A percentile compares a stretch with the other conserved stretches of the same genome.
Evolutionary conservation across 192 early-diverging fungal species (phyloP).

Genomic region (Haplosporangium gracile): DNA sequence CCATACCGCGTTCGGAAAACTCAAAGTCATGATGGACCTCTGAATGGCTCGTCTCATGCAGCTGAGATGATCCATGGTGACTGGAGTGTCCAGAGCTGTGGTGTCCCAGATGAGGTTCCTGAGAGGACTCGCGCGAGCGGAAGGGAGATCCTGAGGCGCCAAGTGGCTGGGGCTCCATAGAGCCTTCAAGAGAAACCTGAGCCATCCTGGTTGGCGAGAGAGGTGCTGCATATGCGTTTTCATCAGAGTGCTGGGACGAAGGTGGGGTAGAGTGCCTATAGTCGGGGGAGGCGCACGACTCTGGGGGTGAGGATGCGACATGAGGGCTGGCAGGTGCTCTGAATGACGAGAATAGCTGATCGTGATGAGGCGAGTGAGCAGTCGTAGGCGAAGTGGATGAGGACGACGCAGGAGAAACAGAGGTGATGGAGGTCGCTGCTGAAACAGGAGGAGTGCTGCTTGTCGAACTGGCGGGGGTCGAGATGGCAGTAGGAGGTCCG

Average conservation of each 20-base stretch:
- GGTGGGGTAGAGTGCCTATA: slow-evolving; percentile 28
- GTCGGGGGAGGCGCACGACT: slow-evolving; percentile 37
- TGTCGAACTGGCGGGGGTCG: slow-evolving; percentile 22
- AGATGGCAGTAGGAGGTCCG: slow-evolving; percentile 10
- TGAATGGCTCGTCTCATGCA: background rate
- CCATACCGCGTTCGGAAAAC: slow-evolving; percentile 6
- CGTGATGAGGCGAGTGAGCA: slow-evolving; percentile 28
- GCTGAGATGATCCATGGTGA: background rate
- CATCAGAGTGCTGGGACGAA: slow-evolving; percentile 23
- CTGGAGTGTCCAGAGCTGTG: background rate
- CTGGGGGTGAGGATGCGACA: slow-evolving; percentile 28
- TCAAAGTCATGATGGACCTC: background rate
- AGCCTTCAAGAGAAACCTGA: slow-evolving; percentile 27
- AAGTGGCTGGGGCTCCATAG: background rate
- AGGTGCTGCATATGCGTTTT: background rate
- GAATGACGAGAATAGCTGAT: slow-evolving; percentile 39
- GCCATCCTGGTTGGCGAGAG: slow-evolving; percentile 42
- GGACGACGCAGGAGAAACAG: slow-evolving; percentile 36
- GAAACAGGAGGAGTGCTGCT: slow-evolving; percentile 23
- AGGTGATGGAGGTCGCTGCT: slow-evolving; percentile 35
- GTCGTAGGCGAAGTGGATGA: slow-evolving; percentile 37
- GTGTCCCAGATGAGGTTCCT: background rate
- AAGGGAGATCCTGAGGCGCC: slow-evolving; percentile 14
- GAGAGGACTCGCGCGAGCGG: background rate
- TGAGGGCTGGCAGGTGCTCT: slow-evolving; percentile 30